Percentiles rank a stretch among this genome's conserved stretches.
These are phyloP conservation scores for Cryptococcus maquisensis DNA, from an alignment of 1,284 basidiomycete genomes.

Conservation along the genomic window DNA sequence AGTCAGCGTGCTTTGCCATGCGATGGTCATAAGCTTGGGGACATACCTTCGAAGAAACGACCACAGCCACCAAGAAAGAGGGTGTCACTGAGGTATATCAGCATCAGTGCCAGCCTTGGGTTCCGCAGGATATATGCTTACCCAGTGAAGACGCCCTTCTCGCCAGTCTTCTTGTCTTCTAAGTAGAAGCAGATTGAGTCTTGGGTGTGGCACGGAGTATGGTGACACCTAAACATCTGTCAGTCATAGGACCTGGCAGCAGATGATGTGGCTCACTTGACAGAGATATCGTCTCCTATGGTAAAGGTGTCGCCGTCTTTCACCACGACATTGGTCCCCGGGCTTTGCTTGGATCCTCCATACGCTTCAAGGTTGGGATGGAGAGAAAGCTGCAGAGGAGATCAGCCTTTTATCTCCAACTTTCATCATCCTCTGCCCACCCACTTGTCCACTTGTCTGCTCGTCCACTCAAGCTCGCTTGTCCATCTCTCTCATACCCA, in stretches of 20 bases:
- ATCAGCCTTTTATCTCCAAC: not conserved
- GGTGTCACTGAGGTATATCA: constrained; percentile 60
- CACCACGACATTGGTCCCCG: constrained; percentile 66
- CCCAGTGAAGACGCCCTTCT: constrained; percentile 81
- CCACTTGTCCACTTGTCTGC: not conserved
- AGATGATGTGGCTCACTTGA: constrained; percentile 56
- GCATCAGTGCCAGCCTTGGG: not conserved
- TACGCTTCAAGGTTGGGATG: constrained; percentile 68
- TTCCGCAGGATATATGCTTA: constrained; percentile 26
- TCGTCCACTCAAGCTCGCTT: not conserved
- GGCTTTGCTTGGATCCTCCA: constrained; percentile 72
- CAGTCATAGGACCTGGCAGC: not conserved
- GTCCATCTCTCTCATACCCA: not conserved
- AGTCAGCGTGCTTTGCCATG: not conserved
- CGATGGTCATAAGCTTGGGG: not conserved
- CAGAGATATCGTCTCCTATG: constrained; percentile 63
- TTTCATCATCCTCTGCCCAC: not conserved
- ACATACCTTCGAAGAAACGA: constrained; percentile 77
- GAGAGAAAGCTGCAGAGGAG: constrained; percentile 24
- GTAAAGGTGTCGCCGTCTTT: constrained; percentile 72
- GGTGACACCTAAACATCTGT: constrained; percentile 59
- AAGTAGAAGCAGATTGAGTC: constrained; percentile 91
- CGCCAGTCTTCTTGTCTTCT: constrained; percentile 60
- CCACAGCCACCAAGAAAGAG: constrained; percentile 92
- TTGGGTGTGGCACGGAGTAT: constrained; percentile 94